Evolutionary conservation across 2,329 filamentous ascomycete genomes (phyloP), one percentile per base, ranked within the genome.

Genomic region (Aureobasidium namibiae): DNA sequence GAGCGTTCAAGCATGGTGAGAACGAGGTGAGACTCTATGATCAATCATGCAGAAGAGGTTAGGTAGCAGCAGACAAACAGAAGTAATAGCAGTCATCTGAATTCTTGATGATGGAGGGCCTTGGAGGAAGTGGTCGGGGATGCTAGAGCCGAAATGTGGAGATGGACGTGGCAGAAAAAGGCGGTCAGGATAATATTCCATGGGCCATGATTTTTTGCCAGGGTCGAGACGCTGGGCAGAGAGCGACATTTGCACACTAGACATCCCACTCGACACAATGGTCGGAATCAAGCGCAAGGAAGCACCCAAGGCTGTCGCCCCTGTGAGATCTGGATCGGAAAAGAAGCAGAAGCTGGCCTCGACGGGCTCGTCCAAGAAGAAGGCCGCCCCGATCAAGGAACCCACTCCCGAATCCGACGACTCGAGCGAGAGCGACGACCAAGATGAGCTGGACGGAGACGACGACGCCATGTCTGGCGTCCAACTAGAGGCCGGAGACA

Each of bases 281-380:
- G 70, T 67, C 4, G 73, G 71, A 60, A 64, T 71, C 48, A 75
- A 75, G 64, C 68, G 73, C 60, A 74, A 74, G 56, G 69, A 73
- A 61, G 68, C 68, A 48, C 69, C 68, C 2, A 74, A 74, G 60
- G 68, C 72, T 52, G 66, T 64, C 4, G 69, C 68, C 0, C 63
- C 63, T 6, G 63, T 60, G n/a, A 64, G 61, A 13, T 50, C 49
- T 14, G 69, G 67, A 54, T 63, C 45, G 11, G 65, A 63, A 41
- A 71, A 70, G 65, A 73, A 74, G 65, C 68, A 69, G 61, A 79
- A 78, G 64, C 76, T 75, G 58, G 65, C 60, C 39, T 34, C 52
- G n/a, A 31, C 56, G 4, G 60, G 36, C 41, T 48, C 46, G 10
- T 33, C 56, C 18, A 52, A 48, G 50, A 60, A 59, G 34, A 44